Evolutionary conservation across 192 early-diverging fungal genomes (phyloP), one percentile per base, ranked within the genome.

Genomic region (Backusella psychrophila): DNA sequence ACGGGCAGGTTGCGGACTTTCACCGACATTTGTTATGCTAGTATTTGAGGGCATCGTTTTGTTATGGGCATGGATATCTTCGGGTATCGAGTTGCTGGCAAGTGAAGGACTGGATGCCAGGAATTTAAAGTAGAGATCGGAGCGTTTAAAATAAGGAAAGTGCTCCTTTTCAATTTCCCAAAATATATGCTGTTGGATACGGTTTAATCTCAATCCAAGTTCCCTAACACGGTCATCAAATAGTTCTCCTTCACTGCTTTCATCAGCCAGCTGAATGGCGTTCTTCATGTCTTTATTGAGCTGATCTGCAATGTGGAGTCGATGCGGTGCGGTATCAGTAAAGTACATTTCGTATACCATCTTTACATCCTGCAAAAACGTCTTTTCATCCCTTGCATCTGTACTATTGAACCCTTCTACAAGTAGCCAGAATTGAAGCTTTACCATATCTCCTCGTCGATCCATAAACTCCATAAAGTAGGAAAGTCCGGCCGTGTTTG

Each of bases 401-500:
- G 46, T 46, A 72, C 69, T 53, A 53, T 88, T 81, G 33, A 91
- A 84, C 29, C 90, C 89, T 75, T 94, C 90, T 17, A 94, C 86
- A 68, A 90, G 85, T 33, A 94, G 75, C 92, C 93, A 94, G 73
- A 93, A 94, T 69, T 93, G 90, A 3, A 94, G 85, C 34, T 90
- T 82, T 6, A 87, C 75, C 79, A 89, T 85, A 71, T 85, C 82
- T 3, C 90, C 91, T 14, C 85, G 86, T 23, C 88, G 84, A 77
- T 96, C 93, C 90, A 93, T 90, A 79, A 91, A 94, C 79, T 94
- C 94, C 75, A 90, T 91, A 82, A 96, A 94, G 53, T 90, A 92
- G 0, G 91, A 91, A 6, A 94, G 75, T 3, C 91, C 86, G 0
- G 88, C 73, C 0, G 90, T 85, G 68, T 94, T 91, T 6, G 87